Evolutionary conservation across 352 stramenopile genomes (phyloP), one percentile per base, ranked within the genome.

Genomic region (Phytophthora constricta): DNA sequence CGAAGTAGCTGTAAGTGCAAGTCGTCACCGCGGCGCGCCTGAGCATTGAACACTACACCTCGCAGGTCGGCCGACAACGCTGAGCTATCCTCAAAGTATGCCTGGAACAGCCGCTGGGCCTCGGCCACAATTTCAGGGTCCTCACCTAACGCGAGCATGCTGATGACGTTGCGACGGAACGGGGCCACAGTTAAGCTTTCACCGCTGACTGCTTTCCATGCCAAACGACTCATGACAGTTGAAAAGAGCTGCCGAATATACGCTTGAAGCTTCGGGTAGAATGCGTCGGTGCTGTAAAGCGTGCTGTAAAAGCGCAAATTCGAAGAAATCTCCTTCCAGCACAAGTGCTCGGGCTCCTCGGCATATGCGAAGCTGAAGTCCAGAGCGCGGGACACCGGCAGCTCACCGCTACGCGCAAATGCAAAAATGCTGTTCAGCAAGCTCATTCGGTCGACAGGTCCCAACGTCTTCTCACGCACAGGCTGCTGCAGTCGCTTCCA

Each of bases 371-470:
- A 75, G 28, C 72, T 82, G 41, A 93, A 93, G 62, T 92, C 82
- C 14, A 95, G 59, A 13, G 87, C 85, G 37, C 82, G 64, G 8
- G 82, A 70, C 26, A 92, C 61, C 0, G 72, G 65, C 31, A 92
- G 50, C 28, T 85, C 73, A 5, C 86, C 87, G 34, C 76, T 84
- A 19, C 81, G 79, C 14, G 97, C 91, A 51, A 99, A 90, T 23
- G 95, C 82, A 69, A 98, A 99, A 11, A 92, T 83, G 75, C 98
- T 97, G 62, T 85, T 93, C 8, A 99, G 74, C 57, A 99, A 68
- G 33, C 93, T 97, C 63, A 97, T 95, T 9, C 97, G 90, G 76
- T 99, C 97, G 4, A 93, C 78, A 10, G 90, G 65, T 22, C 68
- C 73, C 37, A 99, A 68, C 10, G 59, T 58, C 27, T 82, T 71